Evolutionary conservation across 2,329 filamentous ascomycete genomes (phyloP), one percentile per base, ranked within the genome.

Genomic region (Ophiosphaerella narmari): DNA sequence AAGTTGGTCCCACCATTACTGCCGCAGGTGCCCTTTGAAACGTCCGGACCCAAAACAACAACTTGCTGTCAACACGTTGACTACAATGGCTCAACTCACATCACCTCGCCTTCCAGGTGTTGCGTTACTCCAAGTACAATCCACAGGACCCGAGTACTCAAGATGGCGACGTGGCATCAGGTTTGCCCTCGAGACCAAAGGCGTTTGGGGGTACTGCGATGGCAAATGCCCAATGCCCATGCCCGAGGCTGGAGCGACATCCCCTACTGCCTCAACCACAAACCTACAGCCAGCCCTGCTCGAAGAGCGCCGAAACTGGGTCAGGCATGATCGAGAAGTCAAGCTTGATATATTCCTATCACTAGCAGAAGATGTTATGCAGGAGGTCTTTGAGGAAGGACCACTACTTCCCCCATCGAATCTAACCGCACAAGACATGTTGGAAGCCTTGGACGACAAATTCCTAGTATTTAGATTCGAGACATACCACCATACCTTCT

Each of bases 301-400:
- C 21, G 65, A 72, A 37, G 69, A 72, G 46, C 50, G 70, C 38
- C 65, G 61, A 52, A 62, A 63, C 13, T 72, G 70, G 70, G 60
- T 67, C 26, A 68, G 66, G 46, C 66, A 67, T 37, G 70, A 72
- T 43, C 63, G 70, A 16, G 70, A 71, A 33, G 67, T 69, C 37
- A 72, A 71, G 54, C 55, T 70, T 7, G 69, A 72, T 46, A 64
- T 73, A 8, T 73, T 72, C 55, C 59, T 72, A 6, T 73, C 70
- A 0, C 29, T 73, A 13, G 55, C 63, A 21, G 68, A 73, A 46
- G 69, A 73, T 24, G 69, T 72, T 43, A 72, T 72, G 58, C 56
- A 67, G n/a, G 70, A 72, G 11, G 57, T 72, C 1, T 68, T 73
- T 41, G 64, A 70, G 42, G 66, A 68, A 33, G 66, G 67, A 7